Base-by-base conservation (phyloP, 345 rosid species). In the Rubroshorea leprosula region DNA sequence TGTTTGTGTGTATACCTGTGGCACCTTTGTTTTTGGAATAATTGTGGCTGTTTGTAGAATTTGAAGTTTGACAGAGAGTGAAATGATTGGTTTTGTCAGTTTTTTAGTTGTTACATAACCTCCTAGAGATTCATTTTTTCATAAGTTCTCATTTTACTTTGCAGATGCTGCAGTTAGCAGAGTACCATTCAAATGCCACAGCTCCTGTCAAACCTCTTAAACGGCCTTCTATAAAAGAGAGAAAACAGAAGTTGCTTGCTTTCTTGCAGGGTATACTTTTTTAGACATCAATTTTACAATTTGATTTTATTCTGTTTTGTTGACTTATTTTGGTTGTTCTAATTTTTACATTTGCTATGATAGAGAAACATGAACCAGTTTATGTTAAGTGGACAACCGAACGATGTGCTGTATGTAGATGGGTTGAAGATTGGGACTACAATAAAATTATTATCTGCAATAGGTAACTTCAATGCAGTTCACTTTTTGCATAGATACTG, bases 381-480 rank as follows among this genome's bases (percentile, higher is more conserved):
- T 60, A 62, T 61, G 82, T 80, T 22, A 93, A 87, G 74, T 89
- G 99, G 99, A 93, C 99, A 43, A 89, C 97, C 15, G 99, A 93
- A 69, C 82, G 97, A 31, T 93, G 99, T 76, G 99, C 97, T 61
- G 92, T 89, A 29, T 93, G 99, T 68, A 79, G 99, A 87, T 93
- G 99, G 99, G 96, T 89, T 67, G 99, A 93, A 82, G 99, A 93
- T 76, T 93, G 99, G 99, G 99, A 93, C 80, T 87, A 89, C 80
- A 93, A 93, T 83, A 93, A 93, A 67, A 93, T 93, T 74, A 87
- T 93, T 49, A 93, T 93, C 63, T 93, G 99, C 80, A 93, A 82
- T 74, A 87, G 97, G 99, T 93, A 73, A 59, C 60, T 53, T 67
- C 55, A 25, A 54, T 25, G 24, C 24, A 57, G n/a, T 41, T 35